Percentiles rank a stretch among this genome's conserved stretches.
These are phyloP conservation scores for Stenogyne calaminthoides DNA, from an alignment of 305 asterid genomes.

Conservation along the genomic window DNA sequence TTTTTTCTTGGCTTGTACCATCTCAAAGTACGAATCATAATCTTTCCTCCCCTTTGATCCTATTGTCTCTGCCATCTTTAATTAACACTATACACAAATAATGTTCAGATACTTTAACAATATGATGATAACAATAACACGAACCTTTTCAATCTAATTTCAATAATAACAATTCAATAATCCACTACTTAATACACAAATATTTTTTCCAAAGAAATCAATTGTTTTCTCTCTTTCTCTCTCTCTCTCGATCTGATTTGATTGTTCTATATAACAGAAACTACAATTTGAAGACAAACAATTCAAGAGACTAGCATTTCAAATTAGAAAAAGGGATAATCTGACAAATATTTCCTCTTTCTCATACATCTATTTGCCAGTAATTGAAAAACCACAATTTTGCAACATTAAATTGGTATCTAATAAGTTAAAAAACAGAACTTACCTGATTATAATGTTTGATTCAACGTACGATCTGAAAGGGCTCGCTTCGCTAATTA, in stretches of 20 bases:
- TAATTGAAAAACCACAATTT: not conserved
- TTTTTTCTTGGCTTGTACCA: conserved; percentile 64
- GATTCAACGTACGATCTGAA: conserved; percentile 10
- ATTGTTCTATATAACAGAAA: not conserved
- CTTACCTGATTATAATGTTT: conserved; percentile 25
- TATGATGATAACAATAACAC: not conserved
- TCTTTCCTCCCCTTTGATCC: conserved; percentile 25
- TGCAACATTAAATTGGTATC: conserved; percentile 7
- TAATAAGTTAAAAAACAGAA: not conserved
- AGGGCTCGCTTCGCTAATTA: not conserved
- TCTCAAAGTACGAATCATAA: conserved; percentile 71
- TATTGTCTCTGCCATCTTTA: conserved; percentile 47
- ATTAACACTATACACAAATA: not conserved
- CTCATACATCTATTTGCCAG: not conserved
- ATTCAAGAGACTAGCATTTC: not conserved
- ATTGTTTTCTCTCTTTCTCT: no score
- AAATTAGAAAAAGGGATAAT: not conserved
- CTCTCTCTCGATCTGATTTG: not conserved
- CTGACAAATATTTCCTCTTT: not conserved
- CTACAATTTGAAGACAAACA: not conserved
- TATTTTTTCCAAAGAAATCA: not conserved
- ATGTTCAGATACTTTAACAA: not conserved
- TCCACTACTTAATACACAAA: not conserved
- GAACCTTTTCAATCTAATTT: not conserved
- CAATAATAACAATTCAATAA: not conserved